Evolutionary conservation across 2,329 filamentous ascomycete genomes (phyloP).

Genomic region (Sclerotinia trifoliorum): DNA sequence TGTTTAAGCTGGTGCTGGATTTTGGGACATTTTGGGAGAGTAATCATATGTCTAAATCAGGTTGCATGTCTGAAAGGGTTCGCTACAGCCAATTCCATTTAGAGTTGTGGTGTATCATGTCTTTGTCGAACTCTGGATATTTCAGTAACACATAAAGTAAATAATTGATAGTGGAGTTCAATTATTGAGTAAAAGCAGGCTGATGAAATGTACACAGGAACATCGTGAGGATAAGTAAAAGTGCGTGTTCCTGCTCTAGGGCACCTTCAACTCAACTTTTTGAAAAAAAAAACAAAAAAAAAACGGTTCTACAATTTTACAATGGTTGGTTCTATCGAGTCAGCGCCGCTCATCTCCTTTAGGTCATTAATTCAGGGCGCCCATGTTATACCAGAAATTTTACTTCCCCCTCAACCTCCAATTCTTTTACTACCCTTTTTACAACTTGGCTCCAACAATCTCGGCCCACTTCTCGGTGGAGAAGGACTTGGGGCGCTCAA

Average conservation of each 20-base stretch:
- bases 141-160: neutral
- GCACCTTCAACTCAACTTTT: constrained; percentile 29
- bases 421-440: constrained; percentile 44
- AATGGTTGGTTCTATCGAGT: constrained; percentile 37
- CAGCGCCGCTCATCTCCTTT: constrained; percentile 29
- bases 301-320: constrained; percentile 33
- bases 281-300: constrained; percentile 30
- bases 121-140: no score
- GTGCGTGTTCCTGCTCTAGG: constrained; percentile 16
- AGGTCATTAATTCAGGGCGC: constrained; percentile 13
- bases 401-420: neutral
- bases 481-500: constrained; percentile 99
- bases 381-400: constrained; percentile 27
- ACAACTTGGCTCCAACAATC: constrained; percentile 86
- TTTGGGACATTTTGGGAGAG: neutral
- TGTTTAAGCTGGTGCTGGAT: neutral
- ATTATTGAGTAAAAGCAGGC: neutral
- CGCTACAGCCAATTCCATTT: no score
- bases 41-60: neutral
- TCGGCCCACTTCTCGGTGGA: constrained; percentile 96
- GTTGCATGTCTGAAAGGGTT: neutral
- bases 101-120: no score
- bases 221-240: constrained; percentile 4
- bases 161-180: neutral
- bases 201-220: neutral